phyloP scores from a whole-genome alignment of 768 basidiomycete genomes.

The Saitozyma podzolica region DNA sequence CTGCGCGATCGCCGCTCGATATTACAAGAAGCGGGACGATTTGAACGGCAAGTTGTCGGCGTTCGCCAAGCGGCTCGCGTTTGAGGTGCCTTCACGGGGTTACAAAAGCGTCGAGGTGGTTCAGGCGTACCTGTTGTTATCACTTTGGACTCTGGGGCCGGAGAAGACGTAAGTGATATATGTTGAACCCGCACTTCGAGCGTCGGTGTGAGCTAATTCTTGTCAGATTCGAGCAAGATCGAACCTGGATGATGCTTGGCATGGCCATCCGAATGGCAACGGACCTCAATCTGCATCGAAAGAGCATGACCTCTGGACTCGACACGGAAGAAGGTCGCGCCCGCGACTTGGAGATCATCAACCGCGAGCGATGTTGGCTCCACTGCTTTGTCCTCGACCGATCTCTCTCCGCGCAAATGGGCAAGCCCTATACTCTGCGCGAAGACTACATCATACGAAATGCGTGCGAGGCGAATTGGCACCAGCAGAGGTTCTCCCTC shows the following conservation, averaged over 20 bases:
- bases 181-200: neutral
- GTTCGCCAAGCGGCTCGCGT: conserved; percentile 82
- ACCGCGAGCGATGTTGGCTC: conserved; percentile 93
- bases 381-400: conserved; percentile 86
- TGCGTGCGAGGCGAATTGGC: conserved; percentile 66
- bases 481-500: conserved; percentile 63
- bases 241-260: conserved; percentile 84
- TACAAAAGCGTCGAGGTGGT: conserved; percentile 80
- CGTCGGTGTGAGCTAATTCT: conserved; percentile 1
- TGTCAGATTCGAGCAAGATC: conserved; percentile 79
- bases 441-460: conserved; percentile 93
- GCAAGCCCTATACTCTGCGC: conserved; percentile 86
- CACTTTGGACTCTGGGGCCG: conserved; percentile 88
- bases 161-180: conserved; percentile 64
- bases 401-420: conserved; percentile 92
- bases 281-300: conserved; percentile 91
- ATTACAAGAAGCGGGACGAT: conserved; percentile 77
- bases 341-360: conserved; percentile 72
- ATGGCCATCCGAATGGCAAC: conserved; percentile 77
- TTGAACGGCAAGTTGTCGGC: conserved; percentile 67
- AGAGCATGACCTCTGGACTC: conserved; percentile 65
- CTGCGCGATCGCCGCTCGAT: conserved; percentile 90
- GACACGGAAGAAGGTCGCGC: conserved; percentile 78
- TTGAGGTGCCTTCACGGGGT: conserved; percentile 55
- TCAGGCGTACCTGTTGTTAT: conserved; percentile 87